Percentiles rank a stretch among this genome's conserved stretches.
Evolutionary conservation across 192 early-diverging fungal species (phyloP).

Genomic region (Coemansia guatemalensis): DNA sequence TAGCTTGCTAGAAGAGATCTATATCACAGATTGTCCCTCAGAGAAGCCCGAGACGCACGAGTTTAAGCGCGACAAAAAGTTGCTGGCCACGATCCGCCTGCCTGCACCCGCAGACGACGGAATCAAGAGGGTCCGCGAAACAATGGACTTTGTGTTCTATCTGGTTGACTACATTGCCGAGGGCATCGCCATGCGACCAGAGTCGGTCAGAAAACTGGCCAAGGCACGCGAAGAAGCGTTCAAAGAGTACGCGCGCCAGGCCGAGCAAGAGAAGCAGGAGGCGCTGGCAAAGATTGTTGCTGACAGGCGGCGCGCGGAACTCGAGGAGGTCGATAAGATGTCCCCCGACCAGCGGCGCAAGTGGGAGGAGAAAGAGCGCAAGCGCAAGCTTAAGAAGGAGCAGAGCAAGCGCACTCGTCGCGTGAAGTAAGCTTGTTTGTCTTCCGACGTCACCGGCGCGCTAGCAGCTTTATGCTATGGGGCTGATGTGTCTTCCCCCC

Average conservation of each 20-base stretch:
- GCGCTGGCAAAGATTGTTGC: conserved; percentile 66
- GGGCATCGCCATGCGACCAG: conserved; percentile 31
- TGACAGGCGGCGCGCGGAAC: conserved; percentile 65
- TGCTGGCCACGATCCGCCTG: conserved; percentile 38
- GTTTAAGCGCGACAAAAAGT: conserved; percentile 56
- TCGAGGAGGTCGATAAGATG: conserved; percentile 66
- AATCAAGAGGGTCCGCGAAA: conserved; percentile 17
- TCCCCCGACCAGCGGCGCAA: conserved; percentile 80
- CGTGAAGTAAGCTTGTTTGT: conserved; percentile 25
- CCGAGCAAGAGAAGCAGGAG: conserved; percentile 68
- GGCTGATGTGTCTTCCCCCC: no score
- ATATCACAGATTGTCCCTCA: conserved; percentile 60
- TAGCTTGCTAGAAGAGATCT: conserved; percentile 58
- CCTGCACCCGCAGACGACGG: conserved; percentile 28
- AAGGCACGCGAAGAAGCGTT: conserved; percentile 67
- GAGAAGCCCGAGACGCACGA: conserved; percentile 59
- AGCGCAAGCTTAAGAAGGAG: conserved; percentile 69
- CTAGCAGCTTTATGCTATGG: no score
- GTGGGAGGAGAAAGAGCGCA: conserved; percentile 79
- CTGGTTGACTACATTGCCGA: conserved; percentile 44
- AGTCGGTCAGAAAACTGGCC: conserved; percentile 57
- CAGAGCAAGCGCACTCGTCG: conserved; percentile 63
- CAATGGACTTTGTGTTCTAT: conserved; percentile 52
- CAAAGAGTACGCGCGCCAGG: conserved; percentile 61
- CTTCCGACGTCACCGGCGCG: neutral